phyloP scores from a whole-genome alignment of 106 monocot genomes.

The Dendrobium huoshanense region DNA sequence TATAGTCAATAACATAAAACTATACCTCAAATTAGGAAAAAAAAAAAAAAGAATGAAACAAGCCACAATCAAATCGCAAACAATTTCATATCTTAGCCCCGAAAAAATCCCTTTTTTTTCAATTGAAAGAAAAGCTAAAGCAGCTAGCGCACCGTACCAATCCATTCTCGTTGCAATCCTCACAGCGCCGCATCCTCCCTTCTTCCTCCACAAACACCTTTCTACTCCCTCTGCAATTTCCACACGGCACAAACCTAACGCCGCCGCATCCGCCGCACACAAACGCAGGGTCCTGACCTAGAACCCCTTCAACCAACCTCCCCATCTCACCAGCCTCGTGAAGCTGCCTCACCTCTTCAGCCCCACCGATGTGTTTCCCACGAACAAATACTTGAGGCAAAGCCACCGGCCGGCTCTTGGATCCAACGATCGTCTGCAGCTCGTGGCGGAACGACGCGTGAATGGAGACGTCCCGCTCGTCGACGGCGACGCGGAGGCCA shows the following conservation, averaged over 20 bases:
- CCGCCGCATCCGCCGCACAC: slow-evolving; percentile 57
- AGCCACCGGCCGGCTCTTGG: slow-evolving; percentile 7
- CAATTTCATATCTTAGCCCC: no score
- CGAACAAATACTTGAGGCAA: slow-evolving; percentile 36
- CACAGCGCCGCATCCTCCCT: slow-evolving; percentile 34
- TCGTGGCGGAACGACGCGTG: slow-evolving; percentile 50
- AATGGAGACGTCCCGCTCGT: slow-evolving; percentile 70
- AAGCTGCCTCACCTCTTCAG: slow-evolving; percentile 44
- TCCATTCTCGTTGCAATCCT: slow-evolving; percentile 76
- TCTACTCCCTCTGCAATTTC: slow-evolving; percentile 47
- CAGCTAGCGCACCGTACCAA: slow-evolving; percentile 59
- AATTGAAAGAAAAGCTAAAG: slow-evolving; percentile 8
- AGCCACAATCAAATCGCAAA: no score
- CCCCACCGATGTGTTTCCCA: slow-evolving; percentile 33
- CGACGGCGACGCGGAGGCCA: slow-evolving; percentile 54
- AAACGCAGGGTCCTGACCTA: slow-evolving; percentile 25
- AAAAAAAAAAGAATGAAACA: no score
- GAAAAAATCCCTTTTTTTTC: no score
- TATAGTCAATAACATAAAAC: no score
- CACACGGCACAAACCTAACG: slow-evolving; percentile 56
- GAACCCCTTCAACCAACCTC: slow-evolving; percentile 27
- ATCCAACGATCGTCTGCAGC: slow-evolving; percentile 29
- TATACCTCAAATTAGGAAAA: no score
- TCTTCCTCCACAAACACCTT: slow-evolving; percentile 56
- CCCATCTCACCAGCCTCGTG: slow-evolving; percentile 51